These are phyloP conservation scores for Hortiboletus campestris DNA, from an alignment of 768 basidiomycete genomes.

Conservation along the genomic window DNA sequence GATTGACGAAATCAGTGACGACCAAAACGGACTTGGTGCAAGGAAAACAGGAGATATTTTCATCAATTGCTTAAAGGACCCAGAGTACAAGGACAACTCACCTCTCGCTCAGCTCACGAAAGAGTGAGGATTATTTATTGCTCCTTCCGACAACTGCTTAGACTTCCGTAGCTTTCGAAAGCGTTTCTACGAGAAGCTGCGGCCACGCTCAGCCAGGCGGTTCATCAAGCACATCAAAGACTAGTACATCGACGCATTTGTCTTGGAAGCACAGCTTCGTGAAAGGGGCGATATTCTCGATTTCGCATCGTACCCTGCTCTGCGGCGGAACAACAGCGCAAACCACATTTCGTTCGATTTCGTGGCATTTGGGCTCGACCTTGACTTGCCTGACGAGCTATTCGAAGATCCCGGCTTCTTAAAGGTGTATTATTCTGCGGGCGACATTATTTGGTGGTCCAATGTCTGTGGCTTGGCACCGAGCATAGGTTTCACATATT, in stretches of 20 bases:
- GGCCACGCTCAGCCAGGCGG: conserved; percentile 40
- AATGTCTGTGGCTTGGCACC: conserved; percentile 47
- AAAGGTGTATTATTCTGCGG: conserved; percentile 54
- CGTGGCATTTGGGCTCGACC: conserved; percentile 56
- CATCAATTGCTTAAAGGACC: conserved; percentile 50
- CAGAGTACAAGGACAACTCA: conserved; percentile 55
- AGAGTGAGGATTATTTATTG: conserved; percentile 42
- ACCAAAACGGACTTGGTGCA: conserved; percentile 57
- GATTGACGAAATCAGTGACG: conserved; percentile 68
- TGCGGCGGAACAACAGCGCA: conserved; percentile 70
- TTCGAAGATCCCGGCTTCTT: conserved; percentile 55
- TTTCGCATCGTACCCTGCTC: conserved; percentile 49
- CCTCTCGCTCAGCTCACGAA: conserved; percentile 56
- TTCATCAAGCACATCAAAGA: conserved; percentile 52
- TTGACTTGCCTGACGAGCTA: conserved; percentile 63
- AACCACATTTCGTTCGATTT: conserved; percentile 62
- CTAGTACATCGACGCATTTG: conserved; percentile 59
- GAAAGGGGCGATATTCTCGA: conserved; percentile 54
- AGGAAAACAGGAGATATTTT: conserved; percentile 51
- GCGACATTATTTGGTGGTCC: conserved; percentile 67
- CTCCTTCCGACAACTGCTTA: background rate
- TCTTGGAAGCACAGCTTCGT: conserved; percentile 60
- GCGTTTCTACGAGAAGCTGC: conserved; percentile 43
- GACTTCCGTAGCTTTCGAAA: conserved; percentile 46
- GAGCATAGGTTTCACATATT: background rate